Base-by-base conservation (phyloP, 225 moss, liverwort and hornwort genomes). In the Pseudisothecium myosuroides region DNA sequence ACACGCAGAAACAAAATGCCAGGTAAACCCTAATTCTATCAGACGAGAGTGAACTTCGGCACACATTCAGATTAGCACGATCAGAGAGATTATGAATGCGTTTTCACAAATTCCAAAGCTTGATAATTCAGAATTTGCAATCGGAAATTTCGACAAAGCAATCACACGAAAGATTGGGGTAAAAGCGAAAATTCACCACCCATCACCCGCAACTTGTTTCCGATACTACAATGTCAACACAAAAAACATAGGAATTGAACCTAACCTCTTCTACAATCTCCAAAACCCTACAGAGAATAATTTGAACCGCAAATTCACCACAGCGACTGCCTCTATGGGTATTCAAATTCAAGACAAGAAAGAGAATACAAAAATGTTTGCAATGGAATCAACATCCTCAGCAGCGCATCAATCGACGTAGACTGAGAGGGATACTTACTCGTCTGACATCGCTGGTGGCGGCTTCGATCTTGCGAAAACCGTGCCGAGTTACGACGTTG, bases 401-500 rank as follows among this genome's bases (percentile, higher is more conserved):
- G 39, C 21, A 83, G 72, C 45, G 32, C 34, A 47, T 54, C 47
- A 68, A 62, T 63, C 55, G 63, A 39, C 26, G 43, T 31, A 26
- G 63, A 58, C 5, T 74, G 52, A 73, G 66, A 45, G 43, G 32
- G 45, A 64, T 41, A 37, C 78, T 77, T 72, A 92, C 92, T 90
- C 92, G 73, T 83, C 18, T 36, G 92, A 90, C 92, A 92, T 90
- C 32, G 88, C 83, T 56, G 78, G 11, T 28, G 69, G 52, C 50
- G 34, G 82, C 21, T 81, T 73, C 23, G 65, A 71, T 62, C 28
- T 68, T 81, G 82, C 61, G 52, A 56, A 59, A 65, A 61, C 49
- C 21, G 49, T 62, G 63, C 61, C 45, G 45, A 8, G 7, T 60
- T 1, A 37, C 64, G 6, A 45, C 49, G 76, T 66, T 12, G 69